Evolutionary conservation across 768 basidiomycete species (phyloP), one percentile per base, ranked within the genome.

Genomic region (Hysterangium stoloniferum): DNA sequence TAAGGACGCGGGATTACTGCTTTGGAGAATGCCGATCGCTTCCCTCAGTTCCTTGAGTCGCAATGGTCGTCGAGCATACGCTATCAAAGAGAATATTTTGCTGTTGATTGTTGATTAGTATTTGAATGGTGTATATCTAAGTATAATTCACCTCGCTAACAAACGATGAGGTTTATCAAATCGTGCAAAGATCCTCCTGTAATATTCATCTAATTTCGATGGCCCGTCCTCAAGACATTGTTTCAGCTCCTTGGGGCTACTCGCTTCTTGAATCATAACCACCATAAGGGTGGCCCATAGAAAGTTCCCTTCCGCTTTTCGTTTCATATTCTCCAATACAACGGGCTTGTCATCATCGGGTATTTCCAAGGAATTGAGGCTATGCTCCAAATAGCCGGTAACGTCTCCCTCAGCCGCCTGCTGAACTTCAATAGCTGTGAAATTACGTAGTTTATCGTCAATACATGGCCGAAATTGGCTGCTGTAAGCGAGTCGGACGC

Each of bases 251-350:
- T 31, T 44, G 42, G 57, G 34, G 36, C 55, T 58, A 24, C 51
- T 44, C 20, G 54, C 54, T 25, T 54, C 54, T 19, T 50, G 32
- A 9, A 66, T 37, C 20, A 52, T 54, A 6, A 40, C 25, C 6
- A 61, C 46, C 60, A 66, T 64, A 22, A 62, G 42, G 9, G 47
- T 49, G 11, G 64, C 65, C 58, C 61, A 66, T 25, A 66, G 34
- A 46, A 64, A 66, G 36, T 62, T 62, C n/a, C 58, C 58, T 29
- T 65, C 53, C 4, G 59, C 66, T 6, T 55, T 52, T n/a, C 6
- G n/a, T 6, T 46, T 45, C 33, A 60, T 22, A n/a, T 40, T 19
- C 15, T 46, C 36, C 43, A 45, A 31, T 17, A 57, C 12, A 24
- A 22, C 27, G 12, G 31, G 40, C 47, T 52, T 28, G 27, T 46